These are phyloP conservation scores for Colletotrichum siamense DNA, from an alignment of 2,329 filamentous ascomycete species.

Conservation along the genomic window DNA sequence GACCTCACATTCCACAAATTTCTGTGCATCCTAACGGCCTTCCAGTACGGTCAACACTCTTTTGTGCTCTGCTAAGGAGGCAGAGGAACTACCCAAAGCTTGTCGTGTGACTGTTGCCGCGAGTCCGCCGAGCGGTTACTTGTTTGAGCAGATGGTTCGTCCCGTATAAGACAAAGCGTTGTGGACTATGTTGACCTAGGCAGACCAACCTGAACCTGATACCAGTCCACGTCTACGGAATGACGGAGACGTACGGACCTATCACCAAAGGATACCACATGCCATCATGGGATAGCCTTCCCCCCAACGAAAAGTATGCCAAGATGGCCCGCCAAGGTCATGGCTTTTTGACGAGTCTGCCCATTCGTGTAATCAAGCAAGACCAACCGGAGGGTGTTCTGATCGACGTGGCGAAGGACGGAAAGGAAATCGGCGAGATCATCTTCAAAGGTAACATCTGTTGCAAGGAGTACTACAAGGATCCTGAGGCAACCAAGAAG, in stretches of 20 bases:
- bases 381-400: constrained; percentile 72
- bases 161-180: background rate
- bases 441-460: constrained; percentile 93
- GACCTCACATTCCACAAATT: background rate
- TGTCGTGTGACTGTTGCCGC: constrained; percentile 90
- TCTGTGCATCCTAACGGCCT: background rate
- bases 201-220: constrained; percentile 74
- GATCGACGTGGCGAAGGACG: constrained; percentile 71
- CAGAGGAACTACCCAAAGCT: constrained; percentile 67
- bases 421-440: constrained; percentile 81
- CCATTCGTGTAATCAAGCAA: constrained; percentile 81
- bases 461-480: constrained; percentile 90
- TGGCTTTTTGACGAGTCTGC: constrained; percentile 84
- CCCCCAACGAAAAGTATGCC: constrained; percentile 78
- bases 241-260: constrained; percentile 90
- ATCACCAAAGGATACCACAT: constrained; percentile 93
- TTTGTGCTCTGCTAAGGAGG: constrained; percentile 81
- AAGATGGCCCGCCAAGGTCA: constrained; percentile 95
- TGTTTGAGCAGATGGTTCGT: constrained; percentile 89
- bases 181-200: background rate
- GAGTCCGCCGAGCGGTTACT: constrained; percentile 84
- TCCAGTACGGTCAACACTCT: constrained; percentile 86
- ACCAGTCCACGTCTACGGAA: constrained; percentile 92
- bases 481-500: constrained; percentile 82
- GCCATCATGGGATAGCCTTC: constrained; percentile 80